Evolutionary conservation across 140 eudicot genomes (phyloP), one percentile per base, ranked within the genome.

Genomic region (Oenanthe javanica): DNA sequence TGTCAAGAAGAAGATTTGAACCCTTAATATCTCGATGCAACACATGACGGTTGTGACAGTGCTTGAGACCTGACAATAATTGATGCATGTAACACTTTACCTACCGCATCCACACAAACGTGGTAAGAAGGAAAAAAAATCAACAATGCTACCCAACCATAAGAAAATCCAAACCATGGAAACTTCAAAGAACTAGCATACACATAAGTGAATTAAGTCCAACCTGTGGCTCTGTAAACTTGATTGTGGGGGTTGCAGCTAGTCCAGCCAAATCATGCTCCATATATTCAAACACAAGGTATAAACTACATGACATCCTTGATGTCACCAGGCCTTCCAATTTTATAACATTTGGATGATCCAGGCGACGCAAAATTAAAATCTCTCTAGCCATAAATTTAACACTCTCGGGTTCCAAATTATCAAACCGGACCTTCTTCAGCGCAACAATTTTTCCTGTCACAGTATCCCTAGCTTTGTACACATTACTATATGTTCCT

Each of bases 251-350:
- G 79, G 90, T 91, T 1, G 96, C 89, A 73, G 91, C 91, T 79
- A 91, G 92, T 83, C 96, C 96, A 82, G 96, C 96, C 79, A 91
- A 81, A 84, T 89, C 93, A 72, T 91, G 96, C 75, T 87, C 96
- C 96, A 91, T 91, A 70, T 91, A 91, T 81, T 91, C 96, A 79
- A 91, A 89, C 76, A 91, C 96, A 63, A 91, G 89, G 81, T 91
- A 91, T 79, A 91, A 84, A 89, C 96, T 89, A 84, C 93, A 89
- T 1, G 93, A 88, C 96, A 91, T 89, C 47, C 96, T 81, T 54
- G 96, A 91, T 10, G 96, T 91, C 76, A 91, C 96, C 52, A 91
- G 81, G 5, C 96, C 96, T 82, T 87, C 91, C 86, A 91, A 48
- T 80, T 89, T 89, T 42, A 91, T 88, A 57, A 91, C 93, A 76